Base-by-base conservation (phyloP, 352 stramenopile species). In the Plasmopara viticola region DNA sequence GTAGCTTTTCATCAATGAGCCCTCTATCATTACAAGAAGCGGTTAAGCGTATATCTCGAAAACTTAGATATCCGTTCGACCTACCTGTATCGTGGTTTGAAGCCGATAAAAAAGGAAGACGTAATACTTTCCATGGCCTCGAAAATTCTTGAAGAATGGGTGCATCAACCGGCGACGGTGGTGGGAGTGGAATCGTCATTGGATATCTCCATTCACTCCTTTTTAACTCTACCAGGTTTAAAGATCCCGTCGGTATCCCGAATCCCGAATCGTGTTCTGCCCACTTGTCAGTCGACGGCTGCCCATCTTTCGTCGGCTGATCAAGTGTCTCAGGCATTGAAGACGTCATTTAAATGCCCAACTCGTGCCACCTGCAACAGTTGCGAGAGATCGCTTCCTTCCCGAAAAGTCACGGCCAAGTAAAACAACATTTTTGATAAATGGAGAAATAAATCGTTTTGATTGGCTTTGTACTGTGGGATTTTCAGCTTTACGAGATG, bases 1-100 rank as follows among this genome's bases (percentile, higher is more conserved):
- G 37, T 90, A 90, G 51, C 71, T 81, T 53, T 80, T 85, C 42
- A 87, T 48, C 31, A 87, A 44, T 13, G 65, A 73, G 2, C 67
- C 48, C 5, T 79, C 64, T 59, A 17, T 53, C 4, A 47, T 20
- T 4, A 20, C 3, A 38, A 28, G n/a, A 10, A 35, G 15, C 4
- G 6, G n/a, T 31, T 30, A 13, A 48, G 14, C 34, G 17, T 49
- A 30, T 7, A 49, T 7, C n/a, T 29, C 10, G 6, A 49, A 8
- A 10, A 38, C 6, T 18, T 20, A 9, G 14, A 15, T 12, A 48
- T 30, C 20, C 44, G 25, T 25, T 14, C 20, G 25, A 30, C 51
- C 57, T 61, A 25, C 17, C 55, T 14, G n/a, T 31, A 7, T 62
- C 30, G 14, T 56, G 18, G 18, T 5, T 30, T 35, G 20, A 10